Base-by-base conservation (phyloP, 2,329 filamentous ascomycete genomes). In the Pseudocercospora musae region DNA sequence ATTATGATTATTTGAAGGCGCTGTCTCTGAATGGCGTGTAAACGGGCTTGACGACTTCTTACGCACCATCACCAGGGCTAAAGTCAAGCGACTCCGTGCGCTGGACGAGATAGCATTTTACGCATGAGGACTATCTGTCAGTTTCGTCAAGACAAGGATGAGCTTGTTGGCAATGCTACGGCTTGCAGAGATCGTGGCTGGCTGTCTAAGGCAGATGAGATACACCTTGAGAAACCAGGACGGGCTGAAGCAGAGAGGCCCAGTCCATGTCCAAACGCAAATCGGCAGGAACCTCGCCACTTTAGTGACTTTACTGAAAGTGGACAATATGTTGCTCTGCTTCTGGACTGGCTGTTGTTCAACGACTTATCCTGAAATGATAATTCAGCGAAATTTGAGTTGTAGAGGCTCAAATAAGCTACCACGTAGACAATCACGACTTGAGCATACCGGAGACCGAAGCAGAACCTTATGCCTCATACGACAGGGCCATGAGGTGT, bases 1-100 rank as follows among this genome's bases (percentile, higher is more conserved):
- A 29, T 40, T 63, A 52, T 57, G 57, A 13, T 33, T 27, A 29
- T 55, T 20, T 40, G 61, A 57, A 29, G 61, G 61, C 15, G 57
- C 42, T 25, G 11, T 57, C 20, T 60, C 61, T 5, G 10, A 21
- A n/a, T 63, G 61, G 61, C n/a, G 52, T 20, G 46, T 63, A 3
- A 21, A 25, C 8, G 49, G 52, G n/a, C 33, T 63, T 37, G 57
- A 63, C 23, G 37, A 49, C n/a, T 37, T 58, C 11, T 13, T 58
- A 20, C 10, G 42, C n/a, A 49, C 42, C 57, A 7, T 52, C 23
- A 37, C 25, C 13, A 53, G 50, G 29, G 11, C 4, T 2, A 33
- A 15, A 33, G 31, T 33, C 31, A 33, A 33, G 31, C 15, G 31
- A 33, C 11, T 15, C 31, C 4, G 31, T 33, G 11, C 31, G 11